Conservation (phyloP, 768 basidiomycete genomes). For the Leucosporidium creatinivorum region DNA sequence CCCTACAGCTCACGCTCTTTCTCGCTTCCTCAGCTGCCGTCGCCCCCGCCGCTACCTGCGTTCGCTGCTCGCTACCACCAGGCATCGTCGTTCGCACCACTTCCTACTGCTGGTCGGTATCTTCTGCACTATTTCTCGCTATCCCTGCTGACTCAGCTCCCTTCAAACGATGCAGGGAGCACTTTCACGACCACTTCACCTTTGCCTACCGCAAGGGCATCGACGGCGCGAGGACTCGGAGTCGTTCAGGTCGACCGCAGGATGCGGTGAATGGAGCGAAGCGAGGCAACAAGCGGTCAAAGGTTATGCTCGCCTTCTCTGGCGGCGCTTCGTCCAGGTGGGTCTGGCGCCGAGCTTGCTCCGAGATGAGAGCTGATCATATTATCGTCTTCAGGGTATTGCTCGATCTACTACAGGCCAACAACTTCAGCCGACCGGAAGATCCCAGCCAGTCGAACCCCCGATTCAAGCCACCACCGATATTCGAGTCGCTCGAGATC, state of each 20-base stretch:
- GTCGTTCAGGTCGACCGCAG: background rate
- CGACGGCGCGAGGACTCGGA: background rate
- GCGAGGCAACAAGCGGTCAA: slow-evolving; percentile 1
- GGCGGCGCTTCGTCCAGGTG: slow-evolving; percentile 17
- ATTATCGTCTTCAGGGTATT: slow-evolving; percentile 6
- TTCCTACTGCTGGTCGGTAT: background rate
- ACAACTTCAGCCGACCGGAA: background rate
- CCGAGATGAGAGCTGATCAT: background rate
- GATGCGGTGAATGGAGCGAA: background rate
- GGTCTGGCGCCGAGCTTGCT: background rate
- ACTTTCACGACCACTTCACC: slow-evolving; percentile 19
- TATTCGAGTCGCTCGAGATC: slow-evolving; percentile 6
- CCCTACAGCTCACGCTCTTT: background rate
- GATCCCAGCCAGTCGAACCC: background rate
- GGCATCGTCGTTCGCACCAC: background rate
- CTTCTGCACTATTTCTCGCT: background rate
- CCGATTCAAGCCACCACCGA: background rate
- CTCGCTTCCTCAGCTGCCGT: background rate
- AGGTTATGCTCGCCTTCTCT: slow-evolving; percentile 18
- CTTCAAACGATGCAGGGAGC: background rate
- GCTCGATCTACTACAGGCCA: slow-evolving; percentile 27
- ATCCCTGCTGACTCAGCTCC: background rate
- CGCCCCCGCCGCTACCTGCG: background rate
- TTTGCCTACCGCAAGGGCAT: slow-evolving; percentile 5
- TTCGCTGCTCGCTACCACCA: background rate